phyloP scores from a whole-genome alignment of 2,329 filamentous ascomycete genomes.

The Ambrosiella cleistominuta region DNA sequence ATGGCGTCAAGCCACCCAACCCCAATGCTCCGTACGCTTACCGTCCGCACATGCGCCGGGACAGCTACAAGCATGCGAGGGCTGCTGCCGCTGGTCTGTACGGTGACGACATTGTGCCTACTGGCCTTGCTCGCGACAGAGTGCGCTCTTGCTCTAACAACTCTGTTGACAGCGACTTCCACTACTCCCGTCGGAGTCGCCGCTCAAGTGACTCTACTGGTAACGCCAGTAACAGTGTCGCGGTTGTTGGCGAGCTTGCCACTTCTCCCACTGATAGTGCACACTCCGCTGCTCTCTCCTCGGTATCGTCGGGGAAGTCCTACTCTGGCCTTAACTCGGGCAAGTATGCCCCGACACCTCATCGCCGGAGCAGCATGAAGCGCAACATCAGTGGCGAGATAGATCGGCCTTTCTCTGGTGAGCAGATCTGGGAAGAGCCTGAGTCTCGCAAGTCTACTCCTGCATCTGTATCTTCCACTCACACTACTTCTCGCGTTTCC shows the following conservation, averaged over 20 bases:
- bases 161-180: slow-evolving; percentile 31
- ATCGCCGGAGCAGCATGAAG: slow-evolving; percentile 47
- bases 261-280: slow-evolving; percentile 5
- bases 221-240: background rate
- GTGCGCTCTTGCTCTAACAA: slow-evolving; percentile 34
- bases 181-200: slow-evolving; percentile 3
- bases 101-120: slow-evolving; percentile 28
- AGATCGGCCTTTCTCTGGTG: slow-evolving; percentile 49
- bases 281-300: background rate
- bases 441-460: slow-evolving; percentile 24
- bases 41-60: slow-evolving; percentile 48
- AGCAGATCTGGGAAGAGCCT: slow-evolving; percentile 82
- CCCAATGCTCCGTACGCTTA: slow-evolving; percentile 52
- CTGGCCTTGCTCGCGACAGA: slow-evolving; percentile 28
- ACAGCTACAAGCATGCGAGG: slow-evolving; percentile 53
- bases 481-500: slow-evolving; percentile 4
- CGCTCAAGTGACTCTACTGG: slow-evolving; percentile 6
- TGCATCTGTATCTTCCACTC: slow-evolving; percentile 14
- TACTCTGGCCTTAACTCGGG: slow-evolving; percentile 17
- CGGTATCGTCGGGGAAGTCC: slow-evolving; percentile 7
- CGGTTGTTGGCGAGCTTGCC: slow-evolving; percentile 6
- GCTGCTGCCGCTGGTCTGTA: slow-evolving; percentile 39
- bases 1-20: slow-evolving; percentile 28
- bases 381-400: slow-evolving; percentile 55
- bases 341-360: slow-evolving; percentile 19